Evolutionary conservation across 2,329 filamentous ascomycete genomes (phyloP).

Genomic region (Pseudocercospora vitis): DNA sequence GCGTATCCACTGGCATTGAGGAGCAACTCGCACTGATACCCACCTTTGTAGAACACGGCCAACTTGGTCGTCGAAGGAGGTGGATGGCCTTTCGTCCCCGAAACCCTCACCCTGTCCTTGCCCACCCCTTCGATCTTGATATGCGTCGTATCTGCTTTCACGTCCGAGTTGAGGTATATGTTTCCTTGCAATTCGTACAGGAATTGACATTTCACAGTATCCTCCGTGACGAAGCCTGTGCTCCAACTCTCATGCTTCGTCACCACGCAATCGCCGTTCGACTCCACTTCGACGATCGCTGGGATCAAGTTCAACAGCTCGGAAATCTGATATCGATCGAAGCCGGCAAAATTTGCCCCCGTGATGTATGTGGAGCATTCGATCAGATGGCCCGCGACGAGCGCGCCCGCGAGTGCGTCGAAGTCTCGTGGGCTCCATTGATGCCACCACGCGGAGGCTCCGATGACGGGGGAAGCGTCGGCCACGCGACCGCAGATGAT

Average conservation of each 20-base stretch:
- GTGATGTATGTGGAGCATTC: conserved; percentile 45
- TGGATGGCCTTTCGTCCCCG: conserved; percentile 45
- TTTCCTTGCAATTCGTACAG: conserved; percentile 57
- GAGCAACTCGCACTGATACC: conserved; percentile 47
- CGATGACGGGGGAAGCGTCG: conserved; percentile 45
- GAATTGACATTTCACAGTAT: conserved; percentile 54
- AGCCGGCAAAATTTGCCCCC: conserved; percentile 45
- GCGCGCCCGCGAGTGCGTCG: conserved; percentile 41
- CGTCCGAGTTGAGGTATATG: conserved; percentile 58
- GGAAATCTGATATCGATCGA: conserved; percentile 38
- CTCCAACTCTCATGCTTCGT: conserved; percentile 39
- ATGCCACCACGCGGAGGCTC: conserved; percentile 46
- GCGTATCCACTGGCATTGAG: conserved; percentile 47
- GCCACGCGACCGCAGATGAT: conserved; percentile 45
- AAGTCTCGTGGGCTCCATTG: conserved; percentile 41
- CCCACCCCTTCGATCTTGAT: conserved; percentile 53
- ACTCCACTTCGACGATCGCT: conserved; percentile 36
- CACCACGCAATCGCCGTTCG: conserved; percentile 38
- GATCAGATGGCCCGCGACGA: conserved; percentile 45
- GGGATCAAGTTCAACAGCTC: conserved; percentile 38
- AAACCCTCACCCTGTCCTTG: conserved; percentile 50
- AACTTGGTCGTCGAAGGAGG: conserved; percentile 54
- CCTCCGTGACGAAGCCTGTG: conserved; percentile 43
- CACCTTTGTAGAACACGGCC: conserved; percentile 47
- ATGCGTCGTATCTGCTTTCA: conserved; percentile 52